Evolutionary conservation across 805 yeast genomes (phyloP).

Genomic region (Myxozyma neotropica): DNA sequence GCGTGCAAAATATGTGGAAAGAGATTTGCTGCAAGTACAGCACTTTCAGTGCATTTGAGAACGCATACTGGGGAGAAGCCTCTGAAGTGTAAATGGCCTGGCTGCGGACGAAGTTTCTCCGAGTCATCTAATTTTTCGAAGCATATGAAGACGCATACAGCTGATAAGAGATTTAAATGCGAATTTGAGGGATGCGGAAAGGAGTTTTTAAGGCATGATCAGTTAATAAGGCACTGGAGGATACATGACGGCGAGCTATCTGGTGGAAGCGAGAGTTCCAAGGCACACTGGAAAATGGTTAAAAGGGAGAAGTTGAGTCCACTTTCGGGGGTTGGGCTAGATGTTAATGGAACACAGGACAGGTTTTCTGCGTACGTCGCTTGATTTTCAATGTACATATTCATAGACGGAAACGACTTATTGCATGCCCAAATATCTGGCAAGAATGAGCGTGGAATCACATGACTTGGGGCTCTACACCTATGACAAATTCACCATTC

Average conservation of each 20-base stretch:
- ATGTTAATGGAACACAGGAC: not conserved
- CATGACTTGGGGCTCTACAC: no score
- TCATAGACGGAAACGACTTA: not conserved
- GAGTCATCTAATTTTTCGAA: conserved; percentile 88
- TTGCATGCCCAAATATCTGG: no score
- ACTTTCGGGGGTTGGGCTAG: not conserved
- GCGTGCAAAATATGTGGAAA: conserved; percentile 73
- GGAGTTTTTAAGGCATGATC: conserved; percentile 37
- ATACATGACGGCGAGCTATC: conserved; percentile 23
- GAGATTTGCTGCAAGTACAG: conserved; percentile 77
- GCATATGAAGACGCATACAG: conserved; percentile 77
- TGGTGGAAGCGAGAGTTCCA: conserved; percentile 8
- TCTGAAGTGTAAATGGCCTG: conserved; percentile 71
- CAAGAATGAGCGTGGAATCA: no score
- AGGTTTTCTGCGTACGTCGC: not conserved
- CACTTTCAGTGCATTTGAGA: conserved; percentile 79
- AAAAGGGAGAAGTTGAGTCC: not conserved
- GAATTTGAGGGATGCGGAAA: conserved; percentile 35
- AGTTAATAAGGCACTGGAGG: conserved; percentile 36
- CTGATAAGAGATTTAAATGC: conserved; percentile 34
- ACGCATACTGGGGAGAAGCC: conserved; percentile 93
- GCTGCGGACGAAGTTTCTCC: conserved; percentile 81
- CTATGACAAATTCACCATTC: no score
- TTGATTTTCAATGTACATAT: not conserved
- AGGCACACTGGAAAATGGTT: not conserved